phyloP scores from a whole-genome alignment of 2,329 filamentous ascomycete species.

The Colletotrichum salicis region DNA sequence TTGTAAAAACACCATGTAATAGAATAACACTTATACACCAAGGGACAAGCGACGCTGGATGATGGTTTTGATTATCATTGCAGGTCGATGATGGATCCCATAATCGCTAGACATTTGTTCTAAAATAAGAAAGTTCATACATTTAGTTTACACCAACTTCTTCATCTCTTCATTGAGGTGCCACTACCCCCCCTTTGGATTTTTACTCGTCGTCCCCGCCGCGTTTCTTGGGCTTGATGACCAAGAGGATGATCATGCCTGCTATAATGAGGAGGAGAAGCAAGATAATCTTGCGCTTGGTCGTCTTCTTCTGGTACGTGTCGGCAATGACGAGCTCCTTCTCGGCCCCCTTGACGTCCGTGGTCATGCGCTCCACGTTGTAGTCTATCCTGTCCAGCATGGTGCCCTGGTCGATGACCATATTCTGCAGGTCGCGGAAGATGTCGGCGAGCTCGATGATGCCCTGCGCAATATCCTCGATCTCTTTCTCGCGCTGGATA shows the following conservation, averaged over 20 bases:
- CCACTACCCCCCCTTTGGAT: background rate
- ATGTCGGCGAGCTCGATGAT: constrained; percentile 98
- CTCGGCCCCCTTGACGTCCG: constrained; percentile 90
- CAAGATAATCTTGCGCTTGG: constrained; percentile 92
- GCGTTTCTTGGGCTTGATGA: constrained; percentile 78
- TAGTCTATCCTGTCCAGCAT: constrained; percentile 97
- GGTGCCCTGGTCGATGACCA: constrained; percentile 93
- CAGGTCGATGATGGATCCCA: background rate
- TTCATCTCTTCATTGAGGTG: constrained; percentile 17
- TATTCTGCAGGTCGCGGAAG: constrained; percentile 93
- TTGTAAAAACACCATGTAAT: background rate
- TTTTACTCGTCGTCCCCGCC: constrained; percentile 40
- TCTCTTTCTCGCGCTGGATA: constrained; percentile 92
- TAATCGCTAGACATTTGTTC: constrained; percentile 35
- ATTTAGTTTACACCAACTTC: constrained; percentile 38
- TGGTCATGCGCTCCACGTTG: constrained; percentile 95
- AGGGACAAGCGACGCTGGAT: background rate
- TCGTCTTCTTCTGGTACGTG: constrained; percentile 86
- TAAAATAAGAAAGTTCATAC: constrained; percentile 36
- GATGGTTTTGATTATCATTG: background rate
- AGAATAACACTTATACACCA: background rate
- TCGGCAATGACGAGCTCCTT: constrained; percentile 91
- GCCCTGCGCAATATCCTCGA: constrained; percentile 96
- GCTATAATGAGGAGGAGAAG: constrained; percentile 86
- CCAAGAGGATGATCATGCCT: constrained; percentile 85